Evolutionary conservation across 805 yeast species (phyloP).

Genomic region (Spathaspora hagerdaliae): DNA sequence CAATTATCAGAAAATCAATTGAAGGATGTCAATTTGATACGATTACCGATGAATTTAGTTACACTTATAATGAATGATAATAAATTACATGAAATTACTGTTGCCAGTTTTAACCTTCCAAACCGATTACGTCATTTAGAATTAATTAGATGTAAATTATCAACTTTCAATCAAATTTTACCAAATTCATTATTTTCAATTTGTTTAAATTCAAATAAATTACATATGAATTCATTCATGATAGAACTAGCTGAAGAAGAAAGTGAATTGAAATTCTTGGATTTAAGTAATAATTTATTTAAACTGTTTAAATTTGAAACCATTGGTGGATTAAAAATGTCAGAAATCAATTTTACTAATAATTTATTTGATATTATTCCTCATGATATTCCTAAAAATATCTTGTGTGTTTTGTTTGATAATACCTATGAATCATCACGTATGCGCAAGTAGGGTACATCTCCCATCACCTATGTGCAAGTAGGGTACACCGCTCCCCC

Average conservation of each 20-base stretch:
- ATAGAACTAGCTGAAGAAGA: neutral
- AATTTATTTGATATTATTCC: constrained; percentile 4
- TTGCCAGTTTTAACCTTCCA: constrained; percentile 2
- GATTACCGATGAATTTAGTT: constrained; percentile 2
- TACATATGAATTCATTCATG: constrained; percentile 1
- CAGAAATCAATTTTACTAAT: constrained; percentile 5
- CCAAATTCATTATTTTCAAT: constrained; percentile 1
- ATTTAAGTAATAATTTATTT: constrained; percentile 4
- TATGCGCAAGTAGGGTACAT: too few relatives aligned
- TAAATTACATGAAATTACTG: constrained; percentile 1
- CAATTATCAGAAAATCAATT: constrained; percentile 3
- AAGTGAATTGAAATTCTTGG: constrained; percentile 3
- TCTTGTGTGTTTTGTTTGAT: neutral
- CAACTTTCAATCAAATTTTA: neutral
- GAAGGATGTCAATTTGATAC: neutral
- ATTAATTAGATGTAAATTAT: constrained; percentile 4
- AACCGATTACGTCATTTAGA: constrained; percentile 5
- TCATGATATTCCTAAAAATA: neutral
- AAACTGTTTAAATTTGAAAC: constrained; percentile 4
- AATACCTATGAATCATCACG: neutral
- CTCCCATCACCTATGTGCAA: too few relatives aligned
- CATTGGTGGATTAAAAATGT: neutral
- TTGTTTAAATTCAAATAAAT: constrained; percentile 2
- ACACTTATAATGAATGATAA: constrained; percentile 5
- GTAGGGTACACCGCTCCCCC: too few relatives aligned